Evolutionary conservation across 768 basidiomycete species (phyloP), one percentile per base, ranked within the genome.

Genomic region (Boletus sp.): DNA sequence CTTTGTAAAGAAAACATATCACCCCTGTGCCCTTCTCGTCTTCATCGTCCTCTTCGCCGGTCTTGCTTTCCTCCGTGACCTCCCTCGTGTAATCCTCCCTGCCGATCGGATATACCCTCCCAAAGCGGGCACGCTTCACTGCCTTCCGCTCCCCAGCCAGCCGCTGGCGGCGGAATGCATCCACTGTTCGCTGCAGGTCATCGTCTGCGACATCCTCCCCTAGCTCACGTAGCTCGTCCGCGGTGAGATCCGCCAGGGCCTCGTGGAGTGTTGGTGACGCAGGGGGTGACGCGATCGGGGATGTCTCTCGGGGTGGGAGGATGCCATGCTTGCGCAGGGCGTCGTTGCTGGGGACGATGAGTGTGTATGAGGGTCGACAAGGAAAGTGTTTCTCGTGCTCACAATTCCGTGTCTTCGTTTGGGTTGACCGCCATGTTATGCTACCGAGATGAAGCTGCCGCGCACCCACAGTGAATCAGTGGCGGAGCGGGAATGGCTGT

Each of bases 371-470:
- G 4, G 35, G 19, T 14, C 8, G 27, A 34, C 5, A 17, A 25
- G 27, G 55, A 4, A 47, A 7, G 14, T 34, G 25, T 33, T 7
- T 9, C 29, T 17, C 15, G 27, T 21, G 71, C 90, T 72, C 70
- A 95, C 94, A 98, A 97, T 81, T 98, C 94, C 3, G 94, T 96
- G 70, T 98, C 94, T 76, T 96, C 90, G 78, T 93, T 79, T 30
- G 88, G 81, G 67, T 94, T 92, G 50, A 88, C 71, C 7, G 85
- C 74, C 87, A 88, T 69, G 51, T 25, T 25, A 15, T 30, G 6
- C n/a, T 5, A 19, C n/a, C n/a, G 2, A 17, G 42, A 43, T 17
- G 44, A 30, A 37, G 33, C 34, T 39, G 52, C 42, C 42, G 38
- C 46, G 47, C 55, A 40, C 43, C 54, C 48, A 57, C 55, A 54